Conservation (phyloP, 2,329 filamentous ascomycete genomes). For the Trichoderma sp. region DNA sequence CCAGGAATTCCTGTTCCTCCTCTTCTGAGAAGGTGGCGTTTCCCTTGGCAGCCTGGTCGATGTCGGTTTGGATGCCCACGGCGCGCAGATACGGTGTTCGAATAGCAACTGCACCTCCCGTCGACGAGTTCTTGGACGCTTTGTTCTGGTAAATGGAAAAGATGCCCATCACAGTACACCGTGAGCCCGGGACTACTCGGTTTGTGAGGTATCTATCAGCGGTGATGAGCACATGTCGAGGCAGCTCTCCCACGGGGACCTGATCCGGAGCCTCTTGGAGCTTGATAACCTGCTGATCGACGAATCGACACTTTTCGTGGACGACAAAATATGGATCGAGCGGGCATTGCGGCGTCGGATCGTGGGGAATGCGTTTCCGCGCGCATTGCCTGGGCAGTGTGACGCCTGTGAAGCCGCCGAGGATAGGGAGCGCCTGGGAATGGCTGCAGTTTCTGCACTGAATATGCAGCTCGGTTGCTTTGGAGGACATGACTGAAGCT, state of each 20-base stretch:
- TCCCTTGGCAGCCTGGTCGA: slow-evolving; percentile 87
- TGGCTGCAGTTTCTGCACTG: slow-evolving; percentile 86
- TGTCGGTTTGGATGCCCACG: slow-evolving; percentile 86
- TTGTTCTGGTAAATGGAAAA: slow-evolving; percentile 98
- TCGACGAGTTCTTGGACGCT: slow-evolving; percentile 73
- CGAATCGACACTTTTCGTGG: slow-evolving; percentile 91
- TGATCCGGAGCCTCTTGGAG: slow-evolving; percentile 97
- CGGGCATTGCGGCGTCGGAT: slow-evolving; percentile 75
- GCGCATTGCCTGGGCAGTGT: slow-evolving; percentile 79
- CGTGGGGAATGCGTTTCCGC: slow-evolving; percentile 64
- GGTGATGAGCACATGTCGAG: slow-evolving; percentile 90
- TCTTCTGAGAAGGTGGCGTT: slow-evolving; percentile 85
- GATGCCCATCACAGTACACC: slow-evolving; percentile 94
- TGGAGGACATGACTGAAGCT: slow-evolving; percentile 93
- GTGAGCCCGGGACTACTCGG: slow-evolving; percentile 88
- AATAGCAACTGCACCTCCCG: slow-evolving; percentile 84
- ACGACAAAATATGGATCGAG: slow-evolving; percentile 95
- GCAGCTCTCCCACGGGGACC: slow-evolving; percentile 93
- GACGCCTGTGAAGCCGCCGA: slow-evolving; percentile 85
- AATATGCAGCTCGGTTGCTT: slow-evolving; percentile 83
- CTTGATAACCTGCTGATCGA: slow-evolving; percentile 98
- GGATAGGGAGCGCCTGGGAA: slow-evolving; percentile 68
- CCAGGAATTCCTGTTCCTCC: slow-evolving; percentile 93
- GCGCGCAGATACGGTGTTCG: slow-evolving; percentile 92
- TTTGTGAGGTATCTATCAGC: slow-evolving; percentile 97